Evolutionary conservation across 2,329 filamentous ascomycete genomes (phyloP), one percentile per base, ranked within the genome.

Genomic region (Trichoderma arundinaceum): DNA sequence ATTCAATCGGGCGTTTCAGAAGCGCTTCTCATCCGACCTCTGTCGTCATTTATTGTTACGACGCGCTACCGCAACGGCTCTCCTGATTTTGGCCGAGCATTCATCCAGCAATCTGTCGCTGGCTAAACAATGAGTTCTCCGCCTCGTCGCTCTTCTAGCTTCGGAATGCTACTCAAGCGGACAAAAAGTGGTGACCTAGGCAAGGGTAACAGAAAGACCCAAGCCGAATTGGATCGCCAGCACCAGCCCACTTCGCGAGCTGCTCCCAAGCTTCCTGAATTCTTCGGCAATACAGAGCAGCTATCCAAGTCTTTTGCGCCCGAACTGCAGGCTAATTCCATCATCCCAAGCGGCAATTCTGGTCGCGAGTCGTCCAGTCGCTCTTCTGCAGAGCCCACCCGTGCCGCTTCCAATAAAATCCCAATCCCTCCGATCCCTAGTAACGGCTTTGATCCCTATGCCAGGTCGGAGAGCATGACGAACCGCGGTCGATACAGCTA

Each of bases 401-500:
- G 80, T 74, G 69, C 77, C 74, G 69, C 74, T 76, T 68, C 82
- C 82, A 52, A 77, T 70, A 76, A 58, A 51, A 78, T 71, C 53
- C 83, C 87, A 49, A 77, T 84, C 51, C 86, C 86, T 61, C 87
- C 88, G 1, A 80, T 90, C 60, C 86, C 87, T 53, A 85, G 81
- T 75, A 85, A 85, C 66, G 85, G 84, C 72, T 84, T 86, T 69
- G 92, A 96, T 73, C 90, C 92, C 13, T 95, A 95, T 74, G 88
- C 90, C 52, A 87, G 92, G 69, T 90, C 91, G 41, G 92, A 96
- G 82, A 97, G 94, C 84, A 97, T 98, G 92, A 94, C 94, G 72
- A 90, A 98, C 79, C 92, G 95, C 72, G 93, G 94, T 67, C 91
- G 95, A 70, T 97, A 96, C 80, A 97, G 94, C 81, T 98, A 97